Evolutionary conservation across 169 alveolate genomes (phyloP).

Genomic region (Plasmodium inui): DNA sequence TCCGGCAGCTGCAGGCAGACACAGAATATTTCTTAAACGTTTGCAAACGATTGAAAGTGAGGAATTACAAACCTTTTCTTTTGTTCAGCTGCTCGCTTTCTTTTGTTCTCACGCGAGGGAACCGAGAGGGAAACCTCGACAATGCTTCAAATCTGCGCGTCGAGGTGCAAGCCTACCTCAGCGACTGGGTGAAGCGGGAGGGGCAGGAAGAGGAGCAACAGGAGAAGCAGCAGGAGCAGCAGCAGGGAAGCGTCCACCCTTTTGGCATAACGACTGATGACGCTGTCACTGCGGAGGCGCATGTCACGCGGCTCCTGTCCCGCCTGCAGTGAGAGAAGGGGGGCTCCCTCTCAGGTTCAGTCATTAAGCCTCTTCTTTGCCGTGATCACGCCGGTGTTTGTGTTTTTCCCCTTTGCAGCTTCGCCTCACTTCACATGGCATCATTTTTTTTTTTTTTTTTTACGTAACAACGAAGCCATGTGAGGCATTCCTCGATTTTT

Average conservation of each 20-base stretch:
- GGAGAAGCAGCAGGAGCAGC: background rate
- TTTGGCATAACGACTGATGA: background rate
- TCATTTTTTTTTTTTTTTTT: too few relatives aligned
- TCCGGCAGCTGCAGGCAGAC: constrained; percentile 48
- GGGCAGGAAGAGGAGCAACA: background rate
- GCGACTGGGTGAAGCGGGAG: background rate
- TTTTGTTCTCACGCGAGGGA: background rate
- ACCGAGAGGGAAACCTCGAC: background rate
- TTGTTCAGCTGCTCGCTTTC: constrained; percentile 39
- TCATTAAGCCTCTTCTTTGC: background rate
- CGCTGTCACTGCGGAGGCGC: background rate
- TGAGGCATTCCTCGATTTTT: background rate
- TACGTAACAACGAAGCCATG: background rate
- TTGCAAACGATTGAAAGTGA: constrained; percentile 23
- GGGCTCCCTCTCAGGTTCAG: background rate
- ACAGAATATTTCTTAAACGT: constrained; percentile 36
- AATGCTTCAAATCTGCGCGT: background rate
- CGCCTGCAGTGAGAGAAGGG: background rate
- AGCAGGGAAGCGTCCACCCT: background rate
- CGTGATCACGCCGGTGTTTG: background rate
- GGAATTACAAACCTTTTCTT: constrained; percentile 39
- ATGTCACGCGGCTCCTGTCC: background rate
- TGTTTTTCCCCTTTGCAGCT: background rate
- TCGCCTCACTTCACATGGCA: background rate
- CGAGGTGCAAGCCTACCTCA: background rate